Evolutionary conservation across 148 eudicot species (phyloP).

Genomic region (Vaccinium vitisidaea): DNA sequence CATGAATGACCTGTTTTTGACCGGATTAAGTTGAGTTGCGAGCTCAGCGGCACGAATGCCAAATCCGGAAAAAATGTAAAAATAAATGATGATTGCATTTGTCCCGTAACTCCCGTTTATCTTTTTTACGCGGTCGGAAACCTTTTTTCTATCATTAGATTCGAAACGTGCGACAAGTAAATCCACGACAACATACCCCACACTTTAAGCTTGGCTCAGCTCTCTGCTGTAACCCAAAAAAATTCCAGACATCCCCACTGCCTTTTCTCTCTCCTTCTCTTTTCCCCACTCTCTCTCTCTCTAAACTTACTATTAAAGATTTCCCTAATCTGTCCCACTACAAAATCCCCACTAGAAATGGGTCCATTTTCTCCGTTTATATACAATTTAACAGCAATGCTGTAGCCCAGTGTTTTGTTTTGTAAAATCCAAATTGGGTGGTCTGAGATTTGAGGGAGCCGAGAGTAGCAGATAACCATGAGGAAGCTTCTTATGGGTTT

Average conservation of each 20-base stretch:
- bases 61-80: too few relatives aligned
- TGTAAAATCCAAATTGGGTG: background rate
- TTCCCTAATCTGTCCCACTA: background rate
- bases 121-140: background rate
- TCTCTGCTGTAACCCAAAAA: background rate
- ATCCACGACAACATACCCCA: background rate
- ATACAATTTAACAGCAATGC: background rate
- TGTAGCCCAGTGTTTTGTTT: background rate
- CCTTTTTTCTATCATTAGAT: background rate
- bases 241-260: background rate
- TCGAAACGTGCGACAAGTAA: background rate
- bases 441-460: background rate
- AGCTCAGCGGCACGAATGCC: too few relatives aligned
- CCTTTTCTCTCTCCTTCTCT: background rate
- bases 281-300: background rate
- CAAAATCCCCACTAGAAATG: background rate
- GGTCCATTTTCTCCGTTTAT: background rate
- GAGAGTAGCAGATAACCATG: constrained; percentile 13
- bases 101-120: too few relatives aligned
- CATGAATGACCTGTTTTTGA: too few relatives aligned
- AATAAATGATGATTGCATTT: too few relatives aligned
- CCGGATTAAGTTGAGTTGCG: too few relatives aligned
- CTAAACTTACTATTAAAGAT: too few relatives aligned
- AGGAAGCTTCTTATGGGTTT: constrained; percentile 21
- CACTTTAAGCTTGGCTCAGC: too few relatives aligned